phyloP scores from a whole-genome alignment of 495 filamentous ascomycete genomes.

The Penicillium bialowiezense region DNA sequence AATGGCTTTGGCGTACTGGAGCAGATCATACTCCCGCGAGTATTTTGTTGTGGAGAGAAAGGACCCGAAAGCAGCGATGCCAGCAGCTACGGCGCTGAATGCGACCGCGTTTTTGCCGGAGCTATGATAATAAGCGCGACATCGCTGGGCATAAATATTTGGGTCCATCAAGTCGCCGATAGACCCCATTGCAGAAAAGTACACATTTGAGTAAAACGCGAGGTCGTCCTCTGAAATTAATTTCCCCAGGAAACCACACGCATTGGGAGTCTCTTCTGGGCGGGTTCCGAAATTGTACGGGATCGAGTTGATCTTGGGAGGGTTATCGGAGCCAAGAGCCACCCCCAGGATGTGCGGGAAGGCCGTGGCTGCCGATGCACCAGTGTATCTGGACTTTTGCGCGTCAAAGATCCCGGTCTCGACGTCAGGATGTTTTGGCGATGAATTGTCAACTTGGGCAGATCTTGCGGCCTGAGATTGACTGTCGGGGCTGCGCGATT shows the following conservation, averaged over 20 bases:
- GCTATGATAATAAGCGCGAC: slow-evolving; percentile 25
- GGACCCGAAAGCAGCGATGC: slow-evolving; percentile 27
- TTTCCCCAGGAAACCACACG: slow-evolving; percentile 18
- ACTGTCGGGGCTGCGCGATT: too few species aligned
- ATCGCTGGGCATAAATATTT: slow-evolving; percentile 28
- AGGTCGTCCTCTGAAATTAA: slow-evolving; percentile 30
- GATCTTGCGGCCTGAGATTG: too few species aligned
- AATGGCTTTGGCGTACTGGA: slow-evolving; percentile 32
- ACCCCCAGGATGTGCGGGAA: slow-evolving; percentile 31
- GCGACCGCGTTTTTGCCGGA: slow-evolving; percentile 17
- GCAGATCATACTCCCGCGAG: slow-evolving; percentile 26
- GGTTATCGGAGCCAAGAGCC: slow-evolving; percentile 27
- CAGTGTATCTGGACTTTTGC: slow-evolving; percentile 30
- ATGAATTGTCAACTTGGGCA: slow-evolving; percentile 9
- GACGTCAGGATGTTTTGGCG: slow-evolving; percentile 16
- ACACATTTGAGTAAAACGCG: slow-evolving; percentile 15
- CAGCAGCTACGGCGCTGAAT: slow-evolving; percentile 30
- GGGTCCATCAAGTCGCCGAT: slow-evolving; percentile 26
- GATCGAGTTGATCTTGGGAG: slow-evolving; percentile 25
- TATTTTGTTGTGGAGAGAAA: slow-evolving; percentile 28
- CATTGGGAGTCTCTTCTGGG: slow-evolving; percentile 26
- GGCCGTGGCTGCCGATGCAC: slow-evolving; percentile 31
- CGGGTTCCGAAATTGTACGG: slow-evolving; percentile 35
- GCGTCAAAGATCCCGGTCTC: slow-evolving; percentile 27
- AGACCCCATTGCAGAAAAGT: slow-evolving; percentile 23